A percentile compares a stretch with the other conserved stretches of the same genome.
Evolutionary conservation across 2,329 filamentous ascomycete species (phyloP).

Genomic region (Aspergillus sergii): DNA sequence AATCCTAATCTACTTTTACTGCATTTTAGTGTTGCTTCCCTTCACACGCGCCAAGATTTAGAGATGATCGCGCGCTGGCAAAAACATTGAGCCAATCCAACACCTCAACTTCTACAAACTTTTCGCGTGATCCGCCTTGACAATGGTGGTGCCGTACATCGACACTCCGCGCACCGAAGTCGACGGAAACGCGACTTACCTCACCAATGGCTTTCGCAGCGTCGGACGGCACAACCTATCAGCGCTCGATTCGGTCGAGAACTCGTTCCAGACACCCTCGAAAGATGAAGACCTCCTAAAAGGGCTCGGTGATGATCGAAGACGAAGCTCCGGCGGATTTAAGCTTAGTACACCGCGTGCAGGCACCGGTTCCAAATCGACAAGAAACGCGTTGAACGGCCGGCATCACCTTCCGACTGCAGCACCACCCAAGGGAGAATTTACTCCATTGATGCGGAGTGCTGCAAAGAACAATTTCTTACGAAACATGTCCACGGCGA

Average conservation of each 20-base stretch:
- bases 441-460: slow-evolving; percentile 89
- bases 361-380: slow-evolving; percentile 55
- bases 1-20: background rate
- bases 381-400: slow-evolving; percentile 62
- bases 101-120: background rate
- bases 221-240: slow-evolving; percentile 44
- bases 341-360: slow-evolving; percentile 74
- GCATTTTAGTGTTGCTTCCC: slow-evolving; percentile 4
- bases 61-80: slow-evolving; percentile 33
- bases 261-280: slow-evolving; percentile 79
- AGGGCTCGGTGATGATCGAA: slow-evolving; percentile 68
- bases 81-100: background rate
- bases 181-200: slow-evolving; percentile 79
- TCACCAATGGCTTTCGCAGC: slow-evolving; percentile 66
- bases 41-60: slow-evolving; percentile 8
- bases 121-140: slow-evolving; percentile 29
- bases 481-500: slow-evolving; percentile 58
- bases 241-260: slow-evolving; percentile 78
- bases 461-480: slow-evolving; percentile 68
- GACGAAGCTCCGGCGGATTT: slow-evolving; percentile 54
- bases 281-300: slow-evolving; percentile 77
- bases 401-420: slow-evolving; percentile 70
- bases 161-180: slow-evolving; percentile 83
- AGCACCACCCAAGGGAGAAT: slow-evolving; percentile 67
- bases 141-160: slow-evolving; percentile 70